Percentiles rank a stretch among this genome's conserved stretches.
phyloP scores from a whole-genome alignment of 1,284 basidiomycete genomes.

The Boletus mariae region DNA sequence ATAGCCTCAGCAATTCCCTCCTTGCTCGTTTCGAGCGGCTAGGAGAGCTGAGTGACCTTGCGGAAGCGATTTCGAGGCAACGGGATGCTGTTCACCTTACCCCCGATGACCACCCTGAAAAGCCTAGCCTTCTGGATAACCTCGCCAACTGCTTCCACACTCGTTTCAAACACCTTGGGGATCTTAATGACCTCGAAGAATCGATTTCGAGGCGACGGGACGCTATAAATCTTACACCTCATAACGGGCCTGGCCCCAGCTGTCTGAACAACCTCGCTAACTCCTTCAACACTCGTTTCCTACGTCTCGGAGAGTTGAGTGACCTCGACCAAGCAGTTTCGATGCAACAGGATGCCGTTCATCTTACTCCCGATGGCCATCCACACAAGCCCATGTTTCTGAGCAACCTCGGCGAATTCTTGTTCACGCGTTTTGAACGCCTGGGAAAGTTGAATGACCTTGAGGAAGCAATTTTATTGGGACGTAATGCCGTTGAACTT shows the following conservation, averaged over 20 bases:
- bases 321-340: too few relatives aligned
- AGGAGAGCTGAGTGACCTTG: not conserved
- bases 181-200: not conserved
- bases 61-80: slow-evolving; percentile 1
- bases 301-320: too few relatives aligned
- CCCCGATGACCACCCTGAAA: not conserved
- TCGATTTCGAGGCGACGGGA: not conserved
- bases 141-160: not conserved
- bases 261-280: not conserved
- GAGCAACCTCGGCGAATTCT: too few relatives aligned
- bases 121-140: not conserved
- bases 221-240: not conserved
- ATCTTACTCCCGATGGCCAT: too few relatives aligned
- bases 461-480: too few relatives aligned
- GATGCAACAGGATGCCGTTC: too few relatives aligned
- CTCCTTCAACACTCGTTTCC: too few relatives aligned
- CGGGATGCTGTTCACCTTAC: not conserved
- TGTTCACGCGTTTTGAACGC: too few relatives aligned
- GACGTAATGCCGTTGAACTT: too few relatives aligned
- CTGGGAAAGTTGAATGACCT: too few relatives aligned
- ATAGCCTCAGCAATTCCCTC: not conserved
- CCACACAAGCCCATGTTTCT: too few relatives aligned
- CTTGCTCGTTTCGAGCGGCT: not conserved
- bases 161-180: not conserved
- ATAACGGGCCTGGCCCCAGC: not conserved